Evolutionary conservation across 116 monocot species (phyloP).

Genomic region (Dioscorea cayenensis): DNA sequence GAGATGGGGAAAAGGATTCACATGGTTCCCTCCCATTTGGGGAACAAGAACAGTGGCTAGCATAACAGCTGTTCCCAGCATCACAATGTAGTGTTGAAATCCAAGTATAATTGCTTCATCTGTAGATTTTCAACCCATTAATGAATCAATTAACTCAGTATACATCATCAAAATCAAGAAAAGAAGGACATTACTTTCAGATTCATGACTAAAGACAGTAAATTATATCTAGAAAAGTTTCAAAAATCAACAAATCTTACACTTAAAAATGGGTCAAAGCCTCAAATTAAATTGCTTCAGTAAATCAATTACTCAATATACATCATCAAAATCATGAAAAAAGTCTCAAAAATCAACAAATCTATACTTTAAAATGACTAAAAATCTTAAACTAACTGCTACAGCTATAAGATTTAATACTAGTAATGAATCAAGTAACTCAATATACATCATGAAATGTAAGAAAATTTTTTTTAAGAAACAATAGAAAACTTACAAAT

Average conservation of each 20-base stretch:
- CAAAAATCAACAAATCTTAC: no score
- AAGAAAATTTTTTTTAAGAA: neutral
- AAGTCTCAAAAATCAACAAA: no score
- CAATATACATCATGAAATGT: neutral
- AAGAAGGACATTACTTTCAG: neutral
- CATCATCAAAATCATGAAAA: no score
- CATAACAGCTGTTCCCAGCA: constrained; percentile 75
- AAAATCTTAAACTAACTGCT: constrained; percentile 6
- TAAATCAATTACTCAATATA: no score
- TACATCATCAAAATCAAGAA: neutral
- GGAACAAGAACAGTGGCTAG: constrained; percentile 61
- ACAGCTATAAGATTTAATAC: constrained; percentile 29
- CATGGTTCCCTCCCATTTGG: constrained; percentile 70
- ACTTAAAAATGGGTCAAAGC: no score
- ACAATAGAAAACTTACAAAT: neutral
- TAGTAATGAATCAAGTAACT: neutral
- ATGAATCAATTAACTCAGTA: neutral
- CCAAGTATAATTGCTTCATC: constrained; percentile 50
- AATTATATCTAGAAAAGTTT: no score
- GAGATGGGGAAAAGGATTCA: constrained; percentile 11
- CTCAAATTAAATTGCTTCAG: no score
- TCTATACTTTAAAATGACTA: no score
- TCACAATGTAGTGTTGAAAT: constrained; percentile 87
- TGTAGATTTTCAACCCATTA: constrained; percentile 18
- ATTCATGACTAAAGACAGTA: neutral